Percentiles rank a stretch among this genome's conserved stretches.
phyloP scores from a whole-genome alignment of 352 stramenopile species.

The Globisporangium okanoganense region DNA sequence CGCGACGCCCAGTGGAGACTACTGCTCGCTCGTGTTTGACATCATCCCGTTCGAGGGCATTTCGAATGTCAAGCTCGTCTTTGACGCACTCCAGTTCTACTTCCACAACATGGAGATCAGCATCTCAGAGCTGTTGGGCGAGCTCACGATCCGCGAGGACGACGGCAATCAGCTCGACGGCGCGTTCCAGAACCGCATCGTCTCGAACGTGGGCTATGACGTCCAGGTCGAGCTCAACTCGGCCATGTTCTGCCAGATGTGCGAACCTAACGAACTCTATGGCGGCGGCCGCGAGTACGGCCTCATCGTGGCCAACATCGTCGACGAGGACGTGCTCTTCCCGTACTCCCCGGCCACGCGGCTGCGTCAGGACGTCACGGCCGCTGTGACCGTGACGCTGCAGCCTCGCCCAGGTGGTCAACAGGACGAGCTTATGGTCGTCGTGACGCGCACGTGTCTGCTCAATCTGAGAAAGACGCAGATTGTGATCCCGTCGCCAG shows the following conservation, averaged over 20 bases:
- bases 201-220: constrained; percentile 27
- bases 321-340: constrained; percentile 9
- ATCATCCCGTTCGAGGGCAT: constrained; percentile 40
- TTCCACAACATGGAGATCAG: constrained; percentile 53
- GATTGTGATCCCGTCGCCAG: not conserved
- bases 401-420: not conserved
- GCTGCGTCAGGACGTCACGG: constrained; percentile 7
- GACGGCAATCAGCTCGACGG: constrained; percentile 10
- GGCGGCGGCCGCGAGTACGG: not conserved
- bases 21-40: constrained; percentile 30
- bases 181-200: constrained; percentile 7
- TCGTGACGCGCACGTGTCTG: not conserved
- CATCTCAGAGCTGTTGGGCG: constrained; percentile 29
- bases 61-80: constrained; percentile 31
- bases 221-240: constrained; percentile 7
- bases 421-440: not conserved
- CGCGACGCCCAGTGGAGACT: constrained; percentile 20
- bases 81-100: constrained; percentile 36
- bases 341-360: constrained; percentile 6
- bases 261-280: not conserved
- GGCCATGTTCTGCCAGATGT: constrained; percentile 7
- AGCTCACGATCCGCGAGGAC: constrained; percentile 12
- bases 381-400: not conserved
- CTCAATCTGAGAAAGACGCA: not conserved
- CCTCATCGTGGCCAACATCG: constrained; percentile 1